Evolutionary conservation across 164 flowering plant species (phyloP).

Genomic region (Litsea cubeba): DNA sequence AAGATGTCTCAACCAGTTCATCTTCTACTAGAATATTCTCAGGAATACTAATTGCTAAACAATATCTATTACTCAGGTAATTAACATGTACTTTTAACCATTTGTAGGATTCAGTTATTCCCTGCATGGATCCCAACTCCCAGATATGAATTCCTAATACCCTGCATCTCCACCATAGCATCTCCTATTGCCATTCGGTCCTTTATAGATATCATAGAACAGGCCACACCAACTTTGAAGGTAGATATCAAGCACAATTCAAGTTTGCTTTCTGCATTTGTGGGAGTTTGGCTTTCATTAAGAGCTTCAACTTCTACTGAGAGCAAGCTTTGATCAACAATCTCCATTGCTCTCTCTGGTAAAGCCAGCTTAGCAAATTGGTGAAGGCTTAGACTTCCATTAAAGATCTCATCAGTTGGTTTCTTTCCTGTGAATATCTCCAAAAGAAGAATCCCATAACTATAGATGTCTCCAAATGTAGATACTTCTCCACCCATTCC

Average conservation of each 20-base stretch:
- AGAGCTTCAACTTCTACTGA: not conserved
- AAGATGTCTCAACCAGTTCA: no score
- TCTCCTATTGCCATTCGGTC: conserved; percentile 1
- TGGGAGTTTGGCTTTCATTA: not conserved
- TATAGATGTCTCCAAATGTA: conserved; percentile 11
- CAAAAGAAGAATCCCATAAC: conserved; percentile 13
- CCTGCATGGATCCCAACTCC: not conserved
- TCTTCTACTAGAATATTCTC: no score
- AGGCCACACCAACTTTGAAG: not conserved
- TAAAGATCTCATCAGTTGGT: conserved; percentile 22
- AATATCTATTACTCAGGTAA: not conserved
- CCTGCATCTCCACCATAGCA: not conserved
- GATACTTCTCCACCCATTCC: conserved; percentile 16
- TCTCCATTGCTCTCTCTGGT: conserved; percentile 22
- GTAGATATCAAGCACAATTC: not conserved
- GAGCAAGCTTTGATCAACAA: conserved; percentile 24
- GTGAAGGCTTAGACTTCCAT: conserved; percentile 19
- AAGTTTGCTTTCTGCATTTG: not conserved
- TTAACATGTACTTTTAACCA: not conserved
- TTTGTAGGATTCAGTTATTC: no score
- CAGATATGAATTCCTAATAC: not conserved
- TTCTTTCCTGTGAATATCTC: not conserved
- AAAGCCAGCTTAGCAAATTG: conserved; percentile 16
- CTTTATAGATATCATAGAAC: not conserved
- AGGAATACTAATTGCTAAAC: no score